phyloP scores from a whole-genome alignment of 2,329 filamentous ascomycete genomes.

The Chaetomiaceae sp. region DNA sequence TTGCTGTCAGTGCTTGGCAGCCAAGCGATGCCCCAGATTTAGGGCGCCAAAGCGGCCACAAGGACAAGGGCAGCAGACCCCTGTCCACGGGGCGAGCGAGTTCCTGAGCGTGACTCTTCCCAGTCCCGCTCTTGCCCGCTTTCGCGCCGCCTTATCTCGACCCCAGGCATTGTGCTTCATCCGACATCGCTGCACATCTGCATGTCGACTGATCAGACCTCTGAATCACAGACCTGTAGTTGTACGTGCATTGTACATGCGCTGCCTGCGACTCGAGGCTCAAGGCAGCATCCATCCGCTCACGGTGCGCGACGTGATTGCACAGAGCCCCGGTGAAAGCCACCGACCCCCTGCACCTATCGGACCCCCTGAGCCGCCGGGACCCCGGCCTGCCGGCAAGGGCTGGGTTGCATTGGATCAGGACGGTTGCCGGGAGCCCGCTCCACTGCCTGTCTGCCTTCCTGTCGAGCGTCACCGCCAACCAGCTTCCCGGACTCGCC shows the following conservation, averaged over 20 bases:
- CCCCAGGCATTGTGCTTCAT: conserved; percentile 5
- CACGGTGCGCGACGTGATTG: neutral
- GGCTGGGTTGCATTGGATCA: neutral
- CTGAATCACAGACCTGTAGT: neutral
- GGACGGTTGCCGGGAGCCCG: conserved; percentile 7
- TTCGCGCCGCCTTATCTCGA: neutral
- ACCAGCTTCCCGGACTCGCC: conserved; percentile 10
- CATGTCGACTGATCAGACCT: neutral
- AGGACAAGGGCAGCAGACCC: neutral
- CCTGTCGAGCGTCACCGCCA: conserved; percentile 23
- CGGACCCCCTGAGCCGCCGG: conserved; percentile 19
- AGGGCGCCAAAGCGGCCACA: conserved; percentile 4
- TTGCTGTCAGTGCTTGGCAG: conserved; percentile 4
- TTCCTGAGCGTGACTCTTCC: conserved; percentile 1
- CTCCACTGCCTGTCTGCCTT: conserved; percentile 23
- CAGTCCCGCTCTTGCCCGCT: neutral
- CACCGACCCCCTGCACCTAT: conserved; percentile 8
- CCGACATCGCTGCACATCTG: conserved; percentile 20
- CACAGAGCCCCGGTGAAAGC: conserved; percentile 10
- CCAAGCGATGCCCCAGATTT: neutral
- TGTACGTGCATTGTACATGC: neutral
- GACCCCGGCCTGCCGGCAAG: conserved; percentile 10
- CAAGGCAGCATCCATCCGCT: conserved; percentile 2
- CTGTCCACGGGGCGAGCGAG: conserved; percentile 15
- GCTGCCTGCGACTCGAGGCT: conserved; percentile 4